Conservation (phyloP, 2,329 filamentous ascomycete species). For the Sclerotinia minor region DNA sequence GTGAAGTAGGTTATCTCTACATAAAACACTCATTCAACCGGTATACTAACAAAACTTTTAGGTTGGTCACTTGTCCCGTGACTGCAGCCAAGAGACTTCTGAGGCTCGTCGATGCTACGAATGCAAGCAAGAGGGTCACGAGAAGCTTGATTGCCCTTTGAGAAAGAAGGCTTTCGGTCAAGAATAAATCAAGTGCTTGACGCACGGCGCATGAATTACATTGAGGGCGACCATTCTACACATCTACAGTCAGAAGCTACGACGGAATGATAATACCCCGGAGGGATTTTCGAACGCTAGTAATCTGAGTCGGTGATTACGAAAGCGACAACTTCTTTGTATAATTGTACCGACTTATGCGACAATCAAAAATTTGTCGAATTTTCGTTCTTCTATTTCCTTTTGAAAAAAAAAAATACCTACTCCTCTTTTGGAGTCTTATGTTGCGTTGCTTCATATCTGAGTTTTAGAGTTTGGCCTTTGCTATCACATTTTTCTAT, state of each 20-base stretch:
- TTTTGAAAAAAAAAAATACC: slow-evolving; percentile 22
- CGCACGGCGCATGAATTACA: slow-evolving; percentile 34
- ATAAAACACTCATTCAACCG: not conserved
- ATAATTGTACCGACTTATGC: slow-evolving; percentile 30
- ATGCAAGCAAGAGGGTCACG: slow-evolving; percentile 63
- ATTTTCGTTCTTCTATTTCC: slow-evolving; percentile 17
- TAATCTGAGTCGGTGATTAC: slow-evolving; percentile 41
- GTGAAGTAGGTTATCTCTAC: slow-evolving; percentile 74
- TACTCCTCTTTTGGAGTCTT: slow-evolving; percentile 21
- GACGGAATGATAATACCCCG: slow-evolving; percentile 36
- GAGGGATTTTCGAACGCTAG: slow-evolving; percentile 40
- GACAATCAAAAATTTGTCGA: slow-evolving; percentile 10
- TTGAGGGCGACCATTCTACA: slow-evolving; percentile 32
- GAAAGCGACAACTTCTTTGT: slow-evolving; percentile 36
- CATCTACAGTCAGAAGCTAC: slow-evolving; percentile 36
- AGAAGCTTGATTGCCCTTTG: slow-evolving; percentile 84
- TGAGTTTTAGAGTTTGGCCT: slow-evolving; percentile 23
- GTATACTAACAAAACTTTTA: slow-evolving; percentile 4
- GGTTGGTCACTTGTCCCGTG: slow-evolving; percentile 51
- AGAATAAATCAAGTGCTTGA: slow-evolving; percentile 54
- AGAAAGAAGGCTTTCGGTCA: slow-evolving; percentile 22
- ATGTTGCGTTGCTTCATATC: slow-evolving; percentile 25
- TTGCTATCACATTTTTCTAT: slow-evolving; percentile 13
- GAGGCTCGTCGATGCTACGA: slow-evolving; percentile 98
- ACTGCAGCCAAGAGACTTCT: slow-evolving; percentile 90